Evolutionary conservation across 179 eudicot species (phyloP).

Genomic region (Amaranthus tricolor): DNA sequence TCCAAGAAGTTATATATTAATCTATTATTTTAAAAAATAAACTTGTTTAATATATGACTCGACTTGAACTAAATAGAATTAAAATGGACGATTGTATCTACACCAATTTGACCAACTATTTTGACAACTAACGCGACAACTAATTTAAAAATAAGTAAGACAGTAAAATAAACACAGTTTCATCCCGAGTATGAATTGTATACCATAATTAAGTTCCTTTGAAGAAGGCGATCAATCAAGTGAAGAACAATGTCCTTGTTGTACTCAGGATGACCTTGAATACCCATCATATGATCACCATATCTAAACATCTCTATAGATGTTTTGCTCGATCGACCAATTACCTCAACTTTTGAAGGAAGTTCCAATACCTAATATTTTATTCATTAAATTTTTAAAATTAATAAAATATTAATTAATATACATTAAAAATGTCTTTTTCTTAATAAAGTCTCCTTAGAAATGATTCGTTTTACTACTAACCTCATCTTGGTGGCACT

Average conservation of each 20-base stretch:
- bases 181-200: not conserved
- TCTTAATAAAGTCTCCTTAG: too few species aligned
- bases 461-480: not conserved
- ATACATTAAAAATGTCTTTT: too few species aligned
- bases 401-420: too few species aligned
- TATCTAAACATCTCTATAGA: slow-evolving; percentile 76
- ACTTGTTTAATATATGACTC: too few species aligned
- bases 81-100: too few species aligned
- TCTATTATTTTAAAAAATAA: too few species aligned
- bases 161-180: not conserved
- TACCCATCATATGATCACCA: slow-evolving; percentile 86
- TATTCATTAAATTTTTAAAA: not conserved
- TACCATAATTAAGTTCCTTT: slow-evolving; percentile 51
- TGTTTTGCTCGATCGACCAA: slow-evolving; percentile 68
- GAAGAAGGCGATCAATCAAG: slow-evolving; percentile 66
- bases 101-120: too few species aligned
- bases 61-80: too few species aligned
- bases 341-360: slow-evolving; percentile 70
- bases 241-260: slow-evolving; percentile 73
- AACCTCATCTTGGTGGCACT: slow-evolving; percentile 88
- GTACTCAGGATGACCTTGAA: slow-evolving; percentile 97
- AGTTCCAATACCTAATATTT: slow-evolving; percentile 56
- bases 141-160: too few species aligned
- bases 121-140: too few species aligned
- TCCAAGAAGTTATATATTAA: too few species aligned